phyloP scores from a whole-genome alignment of 2,329 filamentous ascomycete genomes.

The Cercospora brassicicola region DNA sequence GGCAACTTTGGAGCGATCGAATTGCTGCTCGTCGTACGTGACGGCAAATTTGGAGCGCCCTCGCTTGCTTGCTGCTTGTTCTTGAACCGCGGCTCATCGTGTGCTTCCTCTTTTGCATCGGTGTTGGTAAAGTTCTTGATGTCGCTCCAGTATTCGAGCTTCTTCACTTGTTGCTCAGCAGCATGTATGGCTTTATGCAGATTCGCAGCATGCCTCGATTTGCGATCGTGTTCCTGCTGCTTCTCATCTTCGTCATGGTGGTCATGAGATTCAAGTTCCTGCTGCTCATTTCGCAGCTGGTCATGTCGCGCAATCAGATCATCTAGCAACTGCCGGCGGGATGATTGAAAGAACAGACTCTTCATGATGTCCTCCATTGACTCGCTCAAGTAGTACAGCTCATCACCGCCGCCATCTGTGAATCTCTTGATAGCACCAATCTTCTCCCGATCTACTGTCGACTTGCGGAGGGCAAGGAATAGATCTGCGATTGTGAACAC shows the following conservation, averaged over 20 bases:
- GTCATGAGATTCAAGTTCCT: conserved; percentile 46
- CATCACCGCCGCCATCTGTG: conserved; percentile 71
- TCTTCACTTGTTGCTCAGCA: conserved; percentile 76
- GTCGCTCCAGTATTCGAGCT: conserved; percentile 85
- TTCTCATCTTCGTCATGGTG: conserved; percentile 45
- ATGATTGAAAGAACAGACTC: conserved; percentile 85
- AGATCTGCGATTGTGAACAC: conserved; percentile 67
- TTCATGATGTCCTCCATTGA: conserved; percentile 83
- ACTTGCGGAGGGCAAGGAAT: conserved; percentile 64
- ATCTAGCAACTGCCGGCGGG: conserved; percentile 72
- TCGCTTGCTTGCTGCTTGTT: conserved; percentile 26
- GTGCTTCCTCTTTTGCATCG: conserved; percentile 15
- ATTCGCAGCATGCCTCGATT: conserved; percentile 58
- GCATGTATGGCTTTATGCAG: conserved; percentile 73
- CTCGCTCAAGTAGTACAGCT: conserved; percentile 71
- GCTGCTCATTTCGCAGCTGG: conserved; percentile 52
- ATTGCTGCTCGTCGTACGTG: conserved; percentile 9
- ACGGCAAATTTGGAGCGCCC: conserved; percentile 8
- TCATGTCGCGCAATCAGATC: conserved; percentile 65
- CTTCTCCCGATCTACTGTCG: conserved; percentile 87
- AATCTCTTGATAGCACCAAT: conserved; percentile 80
- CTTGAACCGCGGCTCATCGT: conserved; percentile 26
- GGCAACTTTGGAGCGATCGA: conserved; percentile 5
- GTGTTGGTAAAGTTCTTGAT: conserved; percentile 44
- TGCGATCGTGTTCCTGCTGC: conserved; percentile 42